Conservation (phyloP, 2,329 filamentous ascomycete genomes). For the Coniochaeta hoffmannii region DNA sequence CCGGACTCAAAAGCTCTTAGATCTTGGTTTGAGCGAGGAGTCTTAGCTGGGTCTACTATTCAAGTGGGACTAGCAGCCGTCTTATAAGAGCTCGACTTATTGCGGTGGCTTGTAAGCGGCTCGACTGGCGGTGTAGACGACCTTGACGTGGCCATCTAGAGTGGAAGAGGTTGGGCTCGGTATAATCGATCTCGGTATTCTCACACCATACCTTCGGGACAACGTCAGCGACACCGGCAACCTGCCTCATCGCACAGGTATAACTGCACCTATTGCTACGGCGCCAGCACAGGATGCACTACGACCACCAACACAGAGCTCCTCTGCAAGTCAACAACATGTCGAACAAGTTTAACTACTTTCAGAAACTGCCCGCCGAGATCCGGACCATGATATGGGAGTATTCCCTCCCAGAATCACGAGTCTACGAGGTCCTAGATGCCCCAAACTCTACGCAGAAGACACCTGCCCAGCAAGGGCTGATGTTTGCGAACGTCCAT, state of each 20-base stretch:
- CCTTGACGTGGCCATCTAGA: constrained; percentile 16
- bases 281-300: constrained; percentile 13
- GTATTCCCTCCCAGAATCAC: constrained; percentile 33
- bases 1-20: not conserved
- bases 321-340: constrained; percentile 8
- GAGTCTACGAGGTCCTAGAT: constrained; percentile 39
- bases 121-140: constrained; percentile 14
- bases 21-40: not conserved
- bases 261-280: not conserved
- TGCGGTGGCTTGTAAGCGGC: constrained; percentile 15
- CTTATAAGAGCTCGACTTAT: constrained; percentile 15
- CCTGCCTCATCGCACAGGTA: constrained; percentile 4
- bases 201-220: constrained; percentile 7
- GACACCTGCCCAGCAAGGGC: constrained; percentile 29
- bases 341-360: constrained; percentile 17
- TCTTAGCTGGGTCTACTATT: constrained; percentile 6
- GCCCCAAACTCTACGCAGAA: constrained; percentile 32
- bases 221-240: constrained; percentile 6
- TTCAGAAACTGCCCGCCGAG: constrained; percentile 31
- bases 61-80: constrained; percentile 9
- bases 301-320: constrained; percentile 12
- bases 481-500: constrained; percentile 39
- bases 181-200: constrained; percentile 13
- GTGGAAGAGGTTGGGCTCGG: constrained; percentile 16
- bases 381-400: constrained; percentile 39